Base-by-base conservation (phyloP, 805 yeast genomes). In the Ogataea parapolymorpha region DNA sequence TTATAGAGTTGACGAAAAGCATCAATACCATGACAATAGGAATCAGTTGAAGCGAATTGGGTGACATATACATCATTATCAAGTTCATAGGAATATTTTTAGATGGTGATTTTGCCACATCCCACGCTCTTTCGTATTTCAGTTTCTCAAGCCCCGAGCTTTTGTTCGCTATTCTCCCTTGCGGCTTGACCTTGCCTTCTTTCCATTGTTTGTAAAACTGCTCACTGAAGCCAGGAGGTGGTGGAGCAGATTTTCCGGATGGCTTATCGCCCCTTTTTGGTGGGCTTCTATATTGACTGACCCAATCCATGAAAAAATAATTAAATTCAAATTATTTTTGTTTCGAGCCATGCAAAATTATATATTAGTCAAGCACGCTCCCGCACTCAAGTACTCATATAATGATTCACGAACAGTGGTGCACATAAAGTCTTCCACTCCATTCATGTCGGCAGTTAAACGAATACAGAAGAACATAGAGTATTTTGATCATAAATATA, bases 51-150 rank as follows among this genome's bases (percentile, higher is more conserved):
- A 93, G 67, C 3, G 95, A 77, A 54, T 84, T 83, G 24, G 98
- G 98, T 0, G 96, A 80, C 87, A 91, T 86, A 61, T 87, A 93
- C 46, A 88, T 80, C 95, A 91, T 87, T 35, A 87, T 67, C 36
- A 85, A 62, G 56, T 87, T 93, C 95, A 88, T 85, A 6, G 97
- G 95, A n/a, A 93, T 74, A 22, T 48, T 57, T 58, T 89, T 91
- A 2, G 88, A 85, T 0, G 97, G 96, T 1, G 80, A 79, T 12
- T 76, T 63, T 2, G 96, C 95, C 27, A 85, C 58, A 43, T 85
- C 93, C 95, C 96, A 88, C 0, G 95, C 90, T 55, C 84, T 85
- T 55, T 81, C 75, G 16, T 67, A 59, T 51, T 70, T 75, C 42
- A 75, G 60, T 29, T 63, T 64, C 28, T 64, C 70, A 30, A 69